These are phyloP conservation scores for Cylindrotheca closterium DNA, from an alignment of 108 stramenopile species.

Conservation along the genomic window DNA sequence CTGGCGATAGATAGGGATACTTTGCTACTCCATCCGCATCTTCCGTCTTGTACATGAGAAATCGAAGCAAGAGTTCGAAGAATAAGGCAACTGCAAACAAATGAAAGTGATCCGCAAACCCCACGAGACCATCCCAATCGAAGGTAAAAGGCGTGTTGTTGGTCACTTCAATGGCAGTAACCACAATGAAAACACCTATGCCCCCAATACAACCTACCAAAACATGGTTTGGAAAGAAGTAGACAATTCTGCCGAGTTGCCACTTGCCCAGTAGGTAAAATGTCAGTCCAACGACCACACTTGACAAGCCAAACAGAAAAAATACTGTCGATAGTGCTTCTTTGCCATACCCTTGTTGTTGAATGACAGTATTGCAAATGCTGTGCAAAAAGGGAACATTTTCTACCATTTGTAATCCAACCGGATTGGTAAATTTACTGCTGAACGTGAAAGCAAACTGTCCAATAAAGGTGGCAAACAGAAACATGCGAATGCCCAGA, in stretches of 20 bases:
- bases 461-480: slow-evolving; percentile 58
- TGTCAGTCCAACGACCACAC: slow-evolving; percentile 64
- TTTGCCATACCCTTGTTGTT: slow-evolving; percentile 58
- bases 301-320: slow-evolving; percentile 65
- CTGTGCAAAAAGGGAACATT: slow-evolving; percentile 82
- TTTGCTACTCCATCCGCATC: slow-evolving; percentile 44
- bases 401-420: slow-evolving; percentile 85
- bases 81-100: slow-evolving; percentile 49
- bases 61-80: slow-evolving; percentile 65
- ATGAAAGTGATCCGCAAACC: slow-evolving; percentile 31
- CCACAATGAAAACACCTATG: slow-evolving; percentile 75
- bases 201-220: slow-evolving; percentile 86
- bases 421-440: slow-evolving; percentile 61
- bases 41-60: slow-evolving; percentile 36
- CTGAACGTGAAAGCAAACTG: slow-evolving; percentile 61
- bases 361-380: slow-evolving; percentile 58
- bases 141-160: slow-evolving; percentile 46
- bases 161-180: slow-evolving; percentile 74
- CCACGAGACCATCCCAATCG: slow-evolving; percentile 19
- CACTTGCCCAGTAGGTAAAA: slow-evolving; percentile 73
- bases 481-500: slow-evolving; percentile 76
- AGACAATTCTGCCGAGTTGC: slow-evolving; percentile 66
- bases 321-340: slow-evolving; percentile 79
- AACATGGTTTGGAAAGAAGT: slow-evolving; percentile 87
- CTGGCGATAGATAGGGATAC: slow-evolving; percentile 72